phyloP scores from a whole-genome alignment of 2,329 filamentous ascomycete species.

The Dactylella cylindrospora region DNA sequence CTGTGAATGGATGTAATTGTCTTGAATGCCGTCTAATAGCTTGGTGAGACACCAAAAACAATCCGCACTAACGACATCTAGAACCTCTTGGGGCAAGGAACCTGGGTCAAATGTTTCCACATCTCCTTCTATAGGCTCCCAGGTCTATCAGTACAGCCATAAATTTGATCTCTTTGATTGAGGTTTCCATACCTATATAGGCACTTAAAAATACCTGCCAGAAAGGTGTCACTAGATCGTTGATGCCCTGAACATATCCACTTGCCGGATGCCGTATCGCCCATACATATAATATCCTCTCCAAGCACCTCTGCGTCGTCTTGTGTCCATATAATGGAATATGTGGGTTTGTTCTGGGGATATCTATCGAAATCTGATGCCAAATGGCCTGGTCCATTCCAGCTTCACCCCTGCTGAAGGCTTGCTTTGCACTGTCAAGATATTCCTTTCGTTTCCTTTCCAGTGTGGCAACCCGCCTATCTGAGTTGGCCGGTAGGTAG shows the following conservation, averaged over 20 bases:
- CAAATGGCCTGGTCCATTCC: constrained; percentile 95
- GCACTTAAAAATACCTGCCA: constrained; percentile 95
- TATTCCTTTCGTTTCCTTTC: constrained; percentile 97
- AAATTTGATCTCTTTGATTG: neutral
- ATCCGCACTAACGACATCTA: constrained; percentile 96
- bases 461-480: constrained; percentile 82
- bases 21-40: constrained; percentile 95
- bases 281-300: constrained; percentile 96
- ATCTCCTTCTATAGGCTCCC: constrained; percentile 45
- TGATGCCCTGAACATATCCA: constrained; percentile 97
- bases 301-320: constrained; percentile 88
- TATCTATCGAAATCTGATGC: constrained; percentile 99
- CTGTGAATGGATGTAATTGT: constrained; percentile 97
- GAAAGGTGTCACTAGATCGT: constrained; percentile 94
- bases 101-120: constrained; percentile 74
- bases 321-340: constrained; percentile 94
- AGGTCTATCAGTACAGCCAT: constrained; percentile 1
- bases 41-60: constrained; percentile 99
- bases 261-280: constrained; percentile 95
- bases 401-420: constrained; percentile 67
- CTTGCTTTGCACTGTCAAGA: constrained; percentile 80
- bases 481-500: constrained; percentile 94
- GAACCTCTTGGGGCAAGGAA: constrained; percentile 81
- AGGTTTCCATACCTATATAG: constrained; percentile 57
- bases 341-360: constrained; percentile 93